Evolutionary conservation across 1,284 basidiomycete genomes (phyloP), one percentile per base, ranked within the genome.

Genomic region (Pyrrhoderma noxium): DNA sequence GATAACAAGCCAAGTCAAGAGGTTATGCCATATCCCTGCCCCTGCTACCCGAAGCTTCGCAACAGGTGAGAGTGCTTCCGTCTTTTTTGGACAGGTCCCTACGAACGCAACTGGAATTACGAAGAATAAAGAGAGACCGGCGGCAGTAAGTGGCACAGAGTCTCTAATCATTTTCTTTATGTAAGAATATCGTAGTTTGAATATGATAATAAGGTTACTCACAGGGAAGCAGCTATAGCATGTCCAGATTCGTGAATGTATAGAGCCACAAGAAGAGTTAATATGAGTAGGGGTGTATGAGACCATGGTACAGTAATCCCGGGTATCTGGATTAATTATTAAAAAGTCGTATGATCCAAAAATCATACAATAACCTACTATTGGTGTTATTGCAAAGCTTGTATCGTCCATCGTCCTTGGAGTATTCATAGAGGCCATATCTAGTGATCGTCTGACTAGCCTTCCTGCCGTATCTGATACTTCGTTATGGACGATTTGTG

Each of bases 41-140:
- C 80, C 71, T 31, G 79, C 69, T 41, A 89, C 70, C 11, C 81
- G 74, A 5, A 79, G 63, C 23, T 76, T 75, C 3, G 72, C 66
- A 11, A 62, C 63, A 0, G 72, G 65, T 8, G 65, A 54, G 2
- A 80, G 60, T 2, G 64, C 62, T 7, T 72, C 68, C 3, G 80
- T 62, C 4, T 67, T 63, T 0, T 66, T 58, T 14, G 66, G 51
- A 44, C 87, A 73, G 0, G 73, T 68, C 8, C 27, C 27, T 5
- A 88, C 82, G 56, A 85, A 86, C n/a, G 84, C 83, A 2, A 83
- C 75, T 1, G 85, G 85, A 8, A 89, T 61, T 45, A 80, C 57
- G 39, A 85, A 51, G 0, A 73, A 75, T 16, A 85, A 55, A 0
- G 79, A 75, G 8, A 73, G 64, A 7, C 84, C 85, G n/a, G 74